These are phyloP conservation scores for Nigrospora oryzae DNA, from an alignment of 2,329 filamentous ascomycete species.

Conservation along the genomic window DNA sequence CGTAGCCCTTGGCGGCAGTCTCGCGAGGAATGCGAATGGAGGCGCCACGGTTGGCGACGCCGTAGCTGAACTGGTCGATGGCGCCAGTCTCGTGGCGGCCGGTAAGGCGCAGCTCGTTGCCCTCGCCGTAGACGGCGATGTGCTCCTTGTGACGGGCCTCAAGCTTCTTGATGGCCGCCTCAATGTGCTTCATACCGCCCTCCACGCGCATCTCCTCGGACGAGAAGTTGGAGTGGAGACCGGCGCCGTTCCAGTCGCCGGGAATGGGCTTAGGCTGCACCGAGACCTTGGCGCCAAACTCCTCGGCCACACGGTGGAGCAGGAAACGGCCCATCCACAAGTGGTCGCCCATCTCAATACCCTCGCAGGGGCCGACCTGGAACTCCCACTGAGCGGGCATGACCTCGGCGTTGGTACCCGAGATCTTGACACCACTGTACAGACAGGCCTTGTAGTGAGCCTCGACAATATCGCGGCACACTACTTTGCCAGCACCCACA, in stretches of 20 bases:
- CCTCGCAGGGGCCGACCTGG: slow-evolving; percentile 85
- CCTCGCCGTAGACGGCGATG: slow-evolving; percentile 91
- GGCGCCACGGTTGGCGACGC: slow-evolving; percentile 90
- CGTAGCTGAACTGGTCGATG: slow-evolving; percentile 90
- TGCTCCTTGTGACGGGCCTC: slow-evolving; percentile 71
- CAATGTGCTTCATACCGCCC: slow-evolving; percentile 93
- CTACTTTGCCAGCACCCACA: slow-evolving; percentile 94
- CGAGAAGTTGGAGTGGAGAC: slow-evolving; percentile 63
- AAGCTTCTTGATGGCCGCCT: slow-evolving; percentile 76
- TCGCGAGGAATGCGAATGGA: slow-evolving; percentile 89
- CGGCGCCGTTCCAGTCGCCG: slow-evolving; percentile 95
- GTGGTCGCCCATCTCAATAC: slow-evolving; percentile 90
- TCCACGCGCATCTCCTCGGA: slow-evolving; percentile 73
- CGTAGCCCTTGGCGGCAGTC: slow-evolving; percentile 77
- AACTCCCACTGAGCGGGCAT: slow-evolving; percentile 98
- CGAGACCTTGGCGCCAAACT: slow-evolving; percentile 93
- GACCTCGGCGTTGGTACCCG: slow-evolving; percentile 97
- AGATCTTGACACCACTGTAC: slow-evolving; percentile 87
- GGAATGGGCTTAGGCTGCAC: slow-evolving; percentile 93
- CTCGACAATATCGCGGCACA: slow-evolving; percentile 94
- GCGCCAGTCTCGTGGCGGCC: slow-evolving; percentile 88
- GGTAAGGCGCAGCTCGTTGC: slow-evolving; percentile 90
- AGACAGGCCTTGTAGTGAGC: slow-evolving; percentile 83
- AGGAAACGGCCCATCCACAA: slow-evolving; percentile 92
- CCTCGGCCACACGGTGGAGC: slow-evolving; percentile 85